These are phyloP conservation scores for Elaphomyces granulatus DNA, from an alignment of 495 filamentous ascomycete genomes.

Conservation along the genomic window DNA sequence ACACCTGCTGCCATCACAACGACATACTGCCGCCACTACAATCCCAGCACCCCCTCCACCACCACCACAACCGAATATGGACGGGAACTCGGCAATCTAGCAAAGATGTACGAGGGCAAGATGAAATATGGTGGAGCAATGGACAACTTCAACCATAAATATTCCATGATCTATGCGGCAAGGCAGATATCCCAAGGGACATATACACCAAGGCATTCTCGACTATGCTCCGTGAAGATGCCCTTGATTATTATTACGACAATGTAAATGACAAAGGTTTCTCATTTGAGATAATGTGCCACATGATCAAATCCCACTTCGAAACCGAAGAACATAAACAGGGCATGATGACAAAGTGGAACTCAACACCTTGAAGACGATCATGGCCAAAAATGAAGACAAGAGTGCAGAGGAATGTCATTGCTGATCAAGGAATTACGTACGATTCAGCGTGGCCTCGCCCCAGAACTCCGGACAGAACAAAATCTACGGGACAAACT, in stretches of 20 bases:
- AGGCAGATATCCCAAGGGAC: neutral
- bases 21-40: too few relatives aligned
- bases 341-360: neutral
- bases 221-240: neutral
- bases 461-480: neutral
- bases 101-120: neutral
- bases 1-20: neutral
- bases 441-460: neutral
- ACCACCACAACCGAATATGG: neutral
- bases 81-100: neutral
- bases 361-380: neutral
- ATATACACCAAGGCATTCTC: slow-evolving; percentile 1
- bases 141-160: neutral
- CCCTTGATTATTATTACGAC: neutral
- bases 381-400: neutral
- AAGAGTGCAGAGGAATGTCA: neutral
- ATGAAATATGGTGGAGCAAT: neutral
- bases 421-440: neutral
- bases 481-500: neutral
- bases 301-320: neutral
- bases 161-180: neutral
- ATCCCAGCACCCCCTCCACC: neutral
- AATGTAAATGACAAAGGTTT: neutral
- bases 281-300: neutral
- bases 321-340: neutral